These are phyloP conservation scores for Quercus robur DNA, from an alignment of 306 rosid species.

Conservation along the genomic window DNA sequence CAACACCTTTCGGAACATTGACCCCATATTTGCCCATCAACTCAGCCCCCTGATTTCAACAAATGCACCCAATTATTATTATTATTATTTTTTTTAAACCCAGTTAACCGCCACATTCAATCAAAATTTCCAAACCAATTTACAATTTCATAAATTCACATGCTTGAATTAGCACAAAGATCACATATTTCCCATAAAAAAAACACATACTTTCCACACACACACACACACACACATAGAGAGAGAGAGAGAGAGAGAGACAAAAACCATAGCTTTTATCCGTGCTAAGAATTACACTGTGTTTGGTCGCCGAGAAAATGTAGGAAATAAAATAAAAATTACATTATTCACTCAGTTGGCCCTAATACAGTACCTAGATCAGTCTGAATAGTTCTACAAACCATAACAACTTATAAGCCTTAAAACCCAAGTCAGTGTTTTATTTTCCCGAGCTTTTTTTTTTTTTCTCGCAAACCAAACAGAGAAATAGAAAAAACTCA, in stretches of 20 bases:
- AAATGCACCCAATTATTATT: not conserved
- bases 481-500: not conserved
- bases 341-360: not conserved
- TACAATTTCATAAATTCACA: not conserved
- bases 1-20: slow-evolving; percentile 67
- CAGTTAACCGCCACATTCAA: not conserved
- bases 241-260: too few species aligned
- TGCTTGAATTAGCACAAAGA: not conserved
- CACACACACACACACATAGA: too few species aligned
- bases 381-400: not conserved
- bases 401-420: not conserved
- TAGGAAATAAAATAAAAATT: not conserved
- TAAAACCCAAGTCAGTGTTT: not conserved
- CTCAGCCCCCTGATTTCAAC: slow-evolving; percentile 74
- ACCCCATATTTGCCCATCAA: slow-evolving; percentile 87
- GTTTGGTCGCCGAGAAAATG: not conserved
- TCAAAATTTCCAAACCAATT: not conserved
- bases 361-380: not conserved
- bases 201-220: too few species aligned
- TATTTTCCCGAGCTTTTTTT: not conserved
- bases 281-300: not conserved
- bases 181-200: not conserved
- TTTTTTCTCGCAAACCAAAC: not conserved
- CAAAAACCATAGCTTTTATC: not conserved
- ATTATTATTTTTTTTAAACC: not conserved